These are phyloP conservation scores for Lasiodiplodia hormozganensis DNA, from an alignment of 2,329 filamentous ascomycete genomes.

Conservation along the genomic window DNA sequence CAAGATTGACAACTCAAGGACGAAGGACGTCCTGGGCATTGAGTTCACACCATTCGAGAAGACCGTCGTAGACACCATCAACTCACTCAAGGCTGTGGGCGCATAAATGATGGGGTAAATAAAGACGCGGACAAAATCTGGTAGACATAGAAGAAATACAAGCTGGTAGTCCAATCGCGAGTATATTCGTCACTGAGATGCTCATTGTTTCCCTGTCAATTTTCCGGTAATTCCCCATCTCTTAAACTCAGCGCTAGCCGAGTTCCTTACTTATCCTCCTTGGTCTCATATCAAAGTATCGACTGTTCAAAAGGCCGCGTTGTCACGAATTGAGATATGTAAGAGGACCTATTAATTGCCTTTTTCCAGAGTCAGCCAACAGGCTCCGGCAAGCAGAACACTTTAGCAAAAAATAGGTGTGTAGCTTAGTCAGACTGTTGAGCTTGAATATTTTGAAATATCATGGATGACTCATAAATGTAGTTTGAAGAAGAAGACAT, in stretches of 20 bases:
- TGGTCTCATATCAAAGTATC: neutral
- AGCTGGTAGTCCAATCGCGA: neutral
- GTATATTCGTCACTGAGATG: neutral
- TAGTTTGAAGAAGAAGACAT: constrained; percentile 44
- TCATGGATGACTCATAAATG: constrained; percentile 48
- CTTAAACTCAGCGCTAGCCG: neutral
- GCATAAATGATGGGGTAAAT: constrained; percentile 26
- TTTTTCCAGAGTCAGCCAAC: neutral
- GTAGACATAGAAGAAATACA: neutral
- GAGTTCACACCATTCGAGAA: constrained; percentile 65
- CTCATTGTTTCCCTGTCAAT: neutral
- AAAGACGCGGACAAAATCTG: neutral
- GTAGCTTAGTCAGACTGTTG: constrained; percentile 58
- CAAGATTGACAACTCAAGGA: constrained; percentile 63
- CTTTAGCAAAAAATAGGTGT: neutral
- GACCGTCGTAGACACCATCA: constrained; percentile 67
- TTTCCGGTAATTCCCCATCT: neutral
- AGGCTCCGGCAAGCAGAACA: too few relatives aligned
- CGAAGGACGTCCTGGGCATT: constrained; percentile 64
- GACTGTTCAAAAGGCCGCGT: neutral
- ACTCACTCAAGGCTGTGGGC: constrained; percentile 65
- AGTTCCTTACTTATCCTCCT: neutral
- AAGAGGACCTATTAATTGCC: neutral
- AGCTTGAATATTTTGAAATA: constrained; percentile 55
- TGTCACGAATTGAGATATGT: neutral